These are phyloP conservation scores for Carallia brachiata DNA, from an alignment of 345 rosid genomes.

Conservation along the genomic window DNA sequence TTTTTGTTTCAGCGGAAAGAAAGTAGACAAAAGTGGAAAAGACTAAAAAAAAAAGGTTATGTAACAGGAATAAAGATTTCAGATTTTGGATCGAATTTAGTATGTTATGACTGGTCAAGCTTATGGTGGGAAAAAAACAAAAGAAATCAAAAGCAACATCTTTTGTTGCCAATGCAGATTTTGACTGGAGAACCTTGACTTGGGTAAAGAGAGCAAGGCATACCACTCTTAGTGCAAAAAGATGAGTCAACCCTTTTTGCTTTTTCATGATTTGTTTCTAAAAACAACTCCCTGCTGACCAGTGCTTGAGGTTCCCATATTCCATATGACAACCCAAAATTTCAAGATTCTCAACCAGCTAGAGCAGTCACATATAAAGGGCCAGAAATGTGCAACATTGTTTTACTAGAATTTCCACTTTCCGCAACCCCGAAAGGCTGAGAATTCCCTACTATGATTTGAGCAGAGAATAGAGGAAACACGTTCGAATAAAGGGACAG, in stretches of 20 bases:
- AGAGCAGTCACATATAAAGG: conserved; percentile 16
- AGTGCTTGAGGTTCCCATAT: conserved; percentile 14
- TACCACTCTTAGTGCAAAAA: background rate
- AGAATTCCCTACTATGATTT: background rate
- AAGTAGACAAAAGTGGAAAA: too few species aligned
- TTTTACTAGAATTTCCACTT: conserved; percentile 1
- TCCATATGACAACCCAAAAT: background rate
- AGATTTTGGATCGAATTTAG: background rate
- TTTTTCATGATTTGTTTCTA: background rate
- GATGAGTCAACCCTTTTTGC: background rate
- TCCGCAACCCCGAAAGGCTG: conserved; percentile 17
- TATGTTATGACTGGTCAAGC: conserved; percentile 7
- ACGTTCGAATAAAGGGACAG: conserved; percentile 4
- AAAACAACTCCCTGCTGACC: background rate
- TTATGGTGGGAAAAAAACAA: too few species aligned
- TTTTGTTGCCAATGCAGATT: conserved; percentile 1
- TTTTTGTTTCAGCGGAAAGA: too few species aligned
- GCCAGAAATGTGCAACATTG: conserved; percentile 6
- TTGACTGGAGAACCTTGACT: background rate
- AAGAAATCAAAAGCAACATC: background rate
- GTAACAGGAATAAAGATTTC: too few species aligned
- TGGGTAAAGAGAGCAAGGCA: background rate
- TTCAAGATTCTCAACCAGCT: conserved; percentile 5
- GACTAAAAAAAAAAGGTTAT: too few species aligned
- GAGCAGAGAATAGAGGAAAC: conserved; percentile 6